Evolutionary conservation across 805 yeast species (phyloP).

Genomic region (Metschnikowia shivogae): DNA sequence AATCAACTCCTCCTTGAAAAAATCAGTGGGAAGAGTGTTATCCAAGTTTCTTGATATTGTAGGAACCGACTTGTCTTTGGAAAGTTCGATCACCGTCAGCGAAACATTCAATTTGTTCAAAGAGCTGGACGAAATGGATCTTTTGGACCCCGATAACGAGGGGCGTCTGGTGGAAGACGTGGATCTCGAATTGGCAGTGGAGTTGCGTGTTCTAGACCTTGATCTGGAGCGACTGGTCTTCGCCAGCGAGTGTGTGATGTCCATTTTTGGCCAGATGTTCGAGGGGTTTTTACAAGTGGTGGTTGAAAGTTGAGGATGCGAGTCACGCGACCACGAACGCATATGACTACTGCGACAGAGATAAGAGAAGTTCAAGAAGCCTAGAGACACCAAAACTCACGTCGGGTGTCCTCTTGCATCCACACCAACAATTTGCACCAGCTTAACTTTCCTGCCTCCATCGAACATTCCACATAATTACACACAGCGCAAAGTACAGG

Average conservation of each 20-base stretch:
- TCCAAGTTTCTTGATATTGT: conserved; percentile 61
- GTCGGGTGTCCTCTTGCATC: no score
- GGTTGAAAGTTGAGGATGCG: background rate
- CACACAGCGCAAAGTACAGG: no score
- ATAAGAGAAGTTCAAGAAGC: no score
- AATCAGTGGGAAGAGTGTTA: conserved; percentile 74
- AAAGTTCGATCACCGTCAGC: conserved; percentile 24
- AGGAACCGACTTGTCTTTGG: conserved; percentile 39
- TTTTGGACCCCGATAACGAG: conserved; percentile 24
- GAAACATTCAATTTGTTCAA: conserved; percentile 26
- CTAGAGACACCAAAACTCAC: no score
- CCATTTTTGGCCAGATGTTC: conserved; percentile 5
- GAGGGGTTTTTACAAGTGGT: background rate
- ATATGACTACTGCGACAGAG: background rate
- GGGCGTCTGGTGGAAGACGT: conserved; percentile 33
- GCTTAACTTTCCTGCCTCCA: no score
- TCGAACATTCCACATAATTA: no score
- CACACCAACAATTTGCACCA: no score
- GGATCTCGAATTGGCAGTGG: conserved; percentile 33
- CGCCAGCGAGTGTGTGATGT: conserved; percentile 16
- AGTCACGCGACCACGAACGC: conserved; percentile 5
- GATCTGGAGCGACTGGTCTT: conserved; percentile 36
- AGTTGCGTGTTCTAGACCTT: conserved; percentile 30
- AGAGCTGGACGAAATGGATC: conserved; percentile 36
- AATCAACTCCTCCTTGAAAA: conserved; percentile 76